Conservation (phyloP, 2,329 filamentous ascomycete species). For the Scedosporium dehoogii region DNA sequence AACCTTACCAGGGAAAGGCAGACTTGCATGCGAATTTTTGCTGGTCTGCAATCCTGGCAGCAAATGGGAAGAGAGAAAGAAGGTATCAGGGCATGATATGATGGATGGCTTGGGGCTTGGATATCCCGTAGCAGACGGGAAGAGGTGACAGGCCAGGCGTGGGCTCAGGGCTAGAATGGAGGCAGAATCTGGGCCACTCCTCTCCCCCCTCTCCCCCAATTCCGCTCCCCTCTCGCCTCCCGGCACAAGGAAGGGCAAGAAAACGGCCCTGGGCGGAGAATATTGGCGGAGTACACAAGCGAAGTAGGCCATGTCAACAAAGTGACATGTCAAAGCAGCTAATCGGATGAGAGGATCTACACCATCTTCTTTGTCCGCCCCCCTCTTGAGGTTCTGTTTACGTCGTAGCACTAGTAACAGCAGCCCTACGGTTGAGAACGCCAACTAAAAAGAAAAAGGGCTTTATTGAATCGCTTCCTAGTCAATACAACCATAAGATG, state of each 20-base stretch:
- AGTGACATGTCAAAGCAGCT: background rate
- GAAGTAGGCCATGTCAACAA: background rate
- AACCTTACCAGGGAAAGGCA: background rate
- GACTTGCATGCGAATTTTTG: too few species aligned
- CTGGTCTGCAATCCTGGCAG: too few species aligned
- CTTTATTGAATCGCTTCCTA: background rate
- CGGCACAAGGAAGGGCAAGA: background rate
- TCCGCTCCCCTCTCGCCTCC: background rate
- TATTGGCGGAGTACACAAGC: background rate
- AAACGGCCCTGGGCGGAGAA: background rate
- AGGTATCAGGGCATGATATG: too few species aligned
- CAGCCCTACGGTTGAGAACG: background rate
- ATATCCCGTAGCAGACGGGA: too few species aligned
- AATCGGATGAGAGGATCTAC: background rate
- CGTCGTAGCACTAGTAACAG: background rate
- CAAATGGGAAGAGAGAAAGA: too few species aligned
- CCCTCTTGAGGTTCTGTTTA: background rate
- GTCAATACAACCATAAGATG: background rate
- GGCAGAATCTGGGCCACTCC: background rate
- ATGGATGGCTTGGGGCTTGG: too few species aligned
- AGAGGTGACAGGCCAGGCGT: too few species aligned
- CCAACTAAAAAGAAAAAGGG: background rate
- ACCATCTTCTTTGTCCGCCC: background rate
- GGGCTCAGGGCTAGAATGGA: background rate
- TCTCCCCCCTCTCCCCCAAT: background rate